Evolutionary conservation across 495 filamentous ascomycete species (phyloP), one percentile per base, ranked within the genome.

Genomic region (Geoglossum glabrum): DNA sequence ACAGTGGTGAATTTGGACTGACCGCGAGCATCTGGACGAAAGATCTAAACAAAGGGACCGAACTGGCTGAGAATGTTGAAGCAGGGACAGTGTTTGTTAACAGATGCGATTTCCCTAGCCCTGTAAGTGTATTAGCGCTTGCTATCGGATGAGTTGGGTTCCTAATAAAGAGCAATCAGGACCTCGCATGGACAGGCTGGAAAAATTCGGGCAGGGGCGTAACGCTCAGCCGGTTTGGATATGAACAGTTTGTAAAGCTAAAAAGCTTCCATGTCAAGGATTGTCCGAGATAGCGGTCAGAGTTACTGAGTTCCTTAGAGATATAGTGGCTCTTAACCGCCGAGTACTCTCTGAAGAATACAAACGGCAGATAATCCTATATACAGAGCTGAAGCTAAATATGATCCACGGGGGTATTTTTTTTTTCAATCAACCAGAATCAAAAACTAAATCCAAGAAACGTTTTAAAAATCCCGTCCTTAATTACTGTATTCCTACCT

Each of bases 21-120:
- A 96, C 93, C 1, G 90, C 88, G n/a, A 95, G 88, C 64, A 87
- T 98, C 40, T 98, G 92, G 92, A 96, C 92, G 19, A 95, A 94
- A 66, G 89, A 97, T 63, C 77, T 82, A 1, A 74, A 69, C 4
- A 79, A 73, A 60, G 93, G 84, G n/a, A 82, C 89, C 59, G 74
- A 82, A 62, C 69, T 98, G 31, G 80, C 82, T 15, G 84, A 95
- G 56, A 72, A 77, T 30, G 80, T 98, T 34, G 90, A 96, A 61
- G 92, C 92, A 19, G 92, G 92, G 10, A 98, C 92, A 1, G 90
- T 96, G 17, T 98, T 94, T 69, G 85, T 98, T 63, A 98, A 98
- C 65, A 81, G 92, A 59, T 86, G 84, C 63, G 92, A 98, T 67
- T 98, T 82, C 66, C 92, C 92, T 2, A 85, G 80, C 69, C 89